Conservation (phyloP, 441 rosid species). For the Bocquillonia castaneifolia region DNA sequence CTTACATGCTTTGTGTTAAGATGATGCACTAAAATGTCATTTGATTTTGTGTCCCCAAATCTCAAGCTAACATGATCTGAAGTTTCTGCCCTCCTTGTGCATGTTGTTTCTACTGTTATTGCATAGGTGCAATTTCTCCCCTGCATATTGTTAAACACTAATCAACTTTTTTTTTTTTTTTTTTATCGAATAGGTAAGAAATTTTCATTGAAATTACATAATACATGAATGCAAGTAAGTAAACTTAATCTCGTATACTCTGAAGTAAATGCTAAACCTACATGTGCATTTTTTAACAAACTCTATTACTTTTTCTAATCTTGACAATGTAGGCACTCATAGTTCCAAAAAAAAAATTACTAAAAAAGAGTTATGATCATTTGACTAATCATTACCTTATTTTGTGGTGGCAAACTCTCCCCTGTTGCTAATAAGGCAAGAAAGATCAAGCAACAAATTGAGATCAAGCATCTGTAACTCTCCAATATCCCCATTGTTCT, state of each 20-base stretch:
- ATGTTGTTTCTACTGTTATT: slow-evolving; percentile 46
- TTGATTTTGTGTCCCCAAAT: slow-evolving; percentile 44
- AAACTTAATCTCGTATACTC: no score
- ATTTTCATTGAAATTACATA: no score
- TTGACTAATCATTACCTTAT: slow-evolving; percentile 27
- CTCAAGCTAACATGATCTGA: slow-evolving; percentile 38
- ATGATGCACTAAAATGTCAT: slow-evolving; percentile 35
- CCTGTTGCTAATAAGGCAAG: slow-evolving; percentile 31
- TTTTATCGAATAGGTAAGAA: no score
- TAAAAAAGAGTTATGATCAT: neutral
- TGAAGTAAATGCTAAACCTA: no score
- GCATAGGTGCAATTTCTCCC: slow-evolving; percentile 38
- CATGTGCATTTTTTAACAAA: no score
- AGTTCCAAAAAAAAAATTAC: neutral
- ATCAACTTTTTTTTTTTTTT: no score
- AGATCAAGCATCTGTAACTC: slow-evolving; percentile 20
- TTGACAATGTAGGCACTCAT: neutral
- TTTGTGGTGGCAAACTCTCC: slow-evolving; percentile 8
- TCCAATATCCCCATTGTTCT: slow-evolving; percentile 18
- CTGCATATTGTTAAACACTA: slow-evolving; percentile 2
- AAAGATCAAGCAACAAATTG: slow-evolving; percentile 29
- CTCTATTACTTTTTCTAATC: no score
- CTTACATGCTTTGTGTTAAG: slow-evolving; percentile 37
- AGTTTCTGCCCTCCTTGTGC: slow-evolving; percentile 42
- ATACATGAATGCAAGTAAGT: no score